A percentile compares a stretch with the other conserved stretches of the same genome.
Evolutionary conservation across 1,284 basidiomycete species (phyloP).

Genomic region (Puccinia horiana): DNA sequence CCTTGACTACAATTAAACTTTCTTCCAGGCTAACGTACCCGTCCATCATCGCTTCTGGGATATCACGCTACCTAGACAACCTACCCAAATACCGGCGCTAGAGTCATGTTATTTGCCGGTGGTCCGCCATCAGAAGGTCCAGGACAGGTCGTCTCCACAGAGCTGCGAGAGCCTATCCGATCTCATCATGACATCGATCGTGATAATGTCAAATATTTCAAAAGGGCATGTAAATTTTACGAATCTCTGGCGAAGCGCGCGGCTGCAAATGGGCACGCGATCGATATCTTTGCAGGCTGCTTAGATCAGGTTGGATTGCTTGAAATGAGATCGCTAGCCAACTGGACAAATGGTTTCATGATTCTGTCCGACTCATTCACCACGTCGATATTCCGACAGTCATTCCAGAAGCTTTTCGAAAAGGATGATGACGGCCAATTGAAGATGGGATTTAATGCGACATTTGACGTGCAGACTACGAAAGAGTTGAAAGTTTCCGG

Average conservation of each 20-base stretch:
- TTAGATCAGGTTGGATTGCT: constrained; percentile 95
- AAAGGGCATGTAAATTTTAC: constrained; percentile 96
- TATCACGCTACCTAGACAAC: constrained; percentile 66
- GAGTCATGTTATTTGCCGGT: constrained; percentile 95
- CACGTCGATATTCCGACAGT: constrained; percentile 98
- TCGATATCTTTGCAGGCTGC: constrained; percentile 96
- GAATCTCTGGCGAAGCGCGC: constrained; percentile 91
- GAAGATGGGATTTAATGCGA: constrained; percentile 98
- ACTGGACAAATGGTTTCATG: constrained; percentile 94
- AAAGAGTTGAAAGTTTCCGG: constrained; percentile 99
- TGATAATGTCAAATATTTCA: constrained; percentile 95
- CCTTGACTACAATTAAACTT: not conserved
- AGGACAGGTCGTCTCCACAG: constrained; percentile 92
- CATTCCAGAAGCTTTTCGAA: constrained; percentile 87
- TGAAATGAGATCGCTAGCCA: constrained; percentile 95
- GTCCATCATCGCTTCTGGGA: not conserved
- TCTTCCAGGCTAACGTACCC: not conserved
- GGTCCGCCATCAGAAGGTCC: constrained; percentile 97
- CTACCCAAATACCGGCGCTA: constrained; percentile 91
- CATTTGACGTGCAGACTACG: constrained; percentile 96
- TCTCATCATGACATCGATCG: constrained; percentile 99
- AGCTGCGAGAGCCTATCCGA: constrained; percentile 94
- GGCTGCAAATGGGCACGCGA: constrained; percentile 89
- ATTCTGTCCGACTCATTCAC: constrained; percentile 96
- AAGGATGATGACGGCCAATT: constrained; percentile 92